These are phyloP conservation scores for Lentinula lateritia DNA, from an alignment of 768 basidiomycete species.

Conservation along the genomic window DNA sequence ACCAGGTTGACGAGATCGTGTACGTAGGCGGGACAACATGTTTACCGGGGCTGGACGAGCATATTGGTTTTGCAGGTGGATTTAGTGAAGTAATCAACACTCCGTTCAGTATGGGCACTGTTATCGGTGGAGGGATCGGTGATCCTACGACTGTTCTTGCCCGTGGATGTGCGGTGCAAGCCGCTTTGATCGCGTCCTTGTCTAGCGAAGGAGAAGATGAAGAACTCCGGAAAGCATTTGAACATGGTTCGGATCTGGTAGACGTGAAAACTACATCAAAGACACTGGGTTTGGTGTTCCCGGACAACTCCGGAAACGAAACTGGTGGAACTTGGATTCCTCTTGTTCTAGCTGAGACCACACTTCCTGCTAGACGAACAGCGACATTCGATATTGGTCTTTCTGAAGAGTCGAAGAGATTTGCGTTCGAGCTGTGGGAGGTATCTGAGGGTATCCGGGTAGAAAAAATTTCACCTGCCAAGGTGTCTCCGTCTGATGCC, in stretches of 20 bases:
- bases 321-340: slow-evolving; percentile 65
- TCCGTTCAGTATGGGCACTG: slow-evolving; percentile 60
- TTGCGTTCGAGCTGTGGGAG: slow-evolving; percentile 77
- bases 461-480: slow-evolving; percentile 48
- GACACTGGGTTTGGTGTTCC: slow-evolving; percentile 65
- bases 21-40: slow-evolving; percentile 74
- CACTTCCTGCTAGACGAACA: slow-evolving; percentile 60
- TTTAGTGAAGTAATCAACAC: slow-evolving; percentile 60
- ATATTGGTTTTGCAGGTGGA: slow-evolving; percentile 37
- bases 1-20: slow-evolving; percentile 73
- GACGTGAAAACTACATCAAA: slow-evolving; percentile 51
- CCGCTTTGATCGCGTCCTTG: slow-evolving; percentile 50
- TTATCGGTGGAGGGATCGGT: slow-evolving; percentile 66
- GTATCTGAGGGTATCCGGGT: slow-evolving; percentile 61
- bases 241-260: slow-evolving; percentile 24
- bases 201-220: slow-evolving; percentile 41
- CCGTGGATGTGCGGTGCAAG: slow-evolving; percentile 74
- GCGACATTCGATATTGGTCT: slow-evolving; percentile 55
- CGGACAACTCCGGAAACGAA: slow-evolving; percentile 33
- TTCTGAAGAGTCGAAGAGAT: slow-evolving; percentile 31
- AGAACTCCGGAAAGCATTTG: slow-evolving; percentile 48
- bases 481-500: slow-evolving; percentile 38
- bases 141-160: slow-evolving; percentile 78
- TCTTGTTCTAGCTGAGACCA: slow-evolving; percentile 64
- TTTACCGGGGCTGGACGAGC: slow-evolving; percentile 70